These are phyloP conservation scores for Sugiyamaella smithiae DNA, from an alignment of 805 yeast species.

Conservation along the genomic window DNA sequence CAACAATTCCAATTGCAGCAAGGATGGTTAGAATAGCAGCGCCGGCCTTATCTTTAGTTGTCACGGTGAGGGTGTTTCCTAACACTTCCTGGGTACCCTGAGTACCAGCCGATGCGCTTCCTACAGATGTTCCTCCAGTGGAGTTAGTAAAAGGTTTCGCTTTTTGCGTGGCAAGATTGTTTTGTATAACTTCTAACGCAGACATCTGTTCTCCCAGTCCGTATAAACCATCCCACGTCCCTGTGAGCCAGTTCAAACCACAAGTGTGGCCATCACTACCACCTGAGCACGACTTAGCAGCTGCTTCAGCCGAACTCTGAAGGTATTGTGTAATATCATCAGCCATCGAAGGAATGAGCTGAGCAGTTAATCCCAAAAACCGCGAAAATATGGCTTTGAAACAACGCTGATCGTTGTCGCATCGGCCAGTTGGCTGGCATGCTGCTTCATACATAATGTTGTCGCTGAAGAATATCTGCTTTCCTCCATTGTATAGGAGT, in stretches of 20 bases:
- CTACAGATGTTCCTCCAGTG: slow-evolving; percentile 67
- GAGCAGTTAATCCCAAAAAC: slow-evolving; percentile 69
- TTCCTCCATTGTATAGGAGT: slow-evolving; percentile 50
- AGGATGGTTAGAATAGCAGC: slow-evolving; percentile 27
- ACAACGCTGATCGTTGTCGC: slow-evolving; percentile 88
- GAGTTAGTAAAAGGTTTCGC: slow-evolving; percentile 58
- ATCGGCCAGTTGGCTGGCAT: slow-evolving; percentile 61
- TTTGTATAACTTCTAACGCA: slow-evolving; percentile 56
- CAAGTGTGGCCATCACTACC: slow-evolving; percentile 88
- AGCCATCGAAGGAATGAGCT: slow-evolving; percentile 56
- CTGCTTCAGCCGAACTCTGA: slow-evolving; percentile 58
- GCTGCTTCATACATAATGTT: slow-evolving; percentile 77
- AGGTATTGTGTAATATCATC: slow-evolving; percentile 43
- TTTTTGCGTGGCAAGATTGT: slow-evolving; percentile 34
- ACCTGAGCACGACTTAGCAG: slow-evolving; percentile 81
- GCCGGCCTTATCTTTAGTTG: slow-evolving; percentile 25
- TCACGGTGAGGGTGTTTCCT: slow-evolving; percentile 26
- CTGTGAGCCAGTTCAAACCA: slow-evolving; percentile 71
- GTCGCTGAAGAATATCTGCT: slow-evolving; percentile 23
- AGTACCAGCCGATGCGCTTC: slow-evolving; percentile 73
- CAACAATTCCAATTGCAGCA: slow-evolving; percentile 18
- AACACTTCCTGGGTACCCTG: not conserved
- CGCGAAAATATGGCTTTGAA: slow-evolving; percentile 83
- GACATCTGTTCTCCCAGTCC: slow-evolving; percentile 92
- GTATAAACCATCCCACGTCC: slow-evolving; percentile 66